phyloP scores from a whole-genome alignment of 179 eudicot species.

The Sideroxylon spinosum region DNA sequence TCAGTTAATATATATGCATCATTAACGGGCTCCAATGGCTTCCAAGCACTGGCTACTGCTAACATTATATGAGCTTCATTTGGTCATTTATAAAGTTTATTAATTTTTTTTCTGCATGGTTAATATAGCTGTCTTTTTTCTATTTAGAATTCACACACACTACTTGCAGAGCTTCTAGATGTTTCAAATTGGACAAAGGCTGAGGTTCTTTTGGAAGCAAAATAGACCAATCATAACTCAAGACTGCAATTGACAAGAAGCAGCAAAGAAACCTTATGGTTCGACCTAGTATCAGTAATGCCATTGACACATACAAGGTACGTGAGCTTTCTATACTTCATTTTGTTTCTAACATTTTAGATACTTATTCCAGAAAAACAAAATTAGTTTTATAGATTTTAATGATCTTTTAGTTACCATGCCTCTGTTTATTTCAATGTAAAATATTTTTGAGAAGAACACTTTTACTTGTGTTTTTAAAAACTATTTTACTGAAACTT shows the following conservation, averaged over 20 bases:
- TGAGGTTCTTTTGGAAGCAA: slow-evolving; percentile 56
- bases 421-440: too few relatives aligned
- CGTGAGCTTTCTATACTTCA: background rate
- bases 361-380: background rate
- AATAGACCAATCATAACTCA: slow-evolving; percentile 47
- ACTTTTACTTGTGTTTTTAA: too few relatives aligned
- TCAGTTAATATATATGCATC: slow-evolving; percentile 59
- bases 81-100: background rate
- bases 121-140: background rate
- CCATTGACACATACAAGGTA: slow-evolving; percentile 89
- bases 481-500: too few relatives aligned
- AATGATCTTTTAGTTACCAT: background rate
- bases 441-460: too few relatives aligned
- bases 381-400: background rate
- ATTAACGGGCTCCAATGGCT: slow-evolving; percentile 59
- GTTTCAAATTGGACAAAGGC: slow-evolving; percentile 66
- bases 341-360: background rate
- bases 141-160: background rate
- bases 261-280: slow-evolving; percentile 66
- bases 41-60: slow-evolving; percentile 50
- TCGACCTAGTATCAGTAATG: slow-evolving; percentile 91
- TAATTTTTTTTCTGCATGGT: background rate
- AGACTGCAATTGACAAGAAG: slow-evolving; percentile 78
- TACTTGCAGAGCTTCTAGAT: slow-evolving; percentile 46
- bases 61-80: slow-evolving; percentile 48